phyloP scores from a whole-genome alignment of 768 basidiomycete genomes.

The Kwoniella dendrophila region DNA sequence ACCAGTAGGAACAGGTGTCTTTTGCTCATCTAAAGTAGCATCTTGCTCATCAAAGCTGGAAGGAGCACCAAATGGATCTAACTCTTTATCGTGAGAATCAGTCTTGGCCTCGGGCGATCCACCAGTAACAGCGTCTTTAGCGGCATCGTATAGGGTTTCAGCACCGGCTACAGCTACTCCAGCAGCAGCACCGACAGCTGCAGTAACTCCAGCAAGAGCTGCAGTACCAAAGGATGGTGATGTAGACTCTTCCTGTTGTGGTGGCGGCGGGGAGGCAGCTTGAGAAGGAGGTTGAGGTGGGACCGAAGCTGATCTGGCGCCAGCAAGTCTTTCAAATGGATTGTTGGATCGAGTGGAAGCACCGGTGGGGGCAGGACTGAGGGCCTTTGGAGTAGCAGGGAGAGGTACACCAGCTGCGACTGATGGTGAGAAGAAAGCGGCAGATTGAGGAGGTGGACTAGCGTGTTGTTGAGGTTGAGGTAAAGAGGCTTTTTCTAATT shows the following conservation, averaged over 20 bases:
- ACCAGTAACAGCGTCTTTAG: slow-evolving; percentile 35
- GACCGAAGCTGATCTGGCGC: neutral
- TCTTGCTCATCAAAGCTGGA: neutral
- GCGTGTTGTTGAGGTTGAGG: slow-evolving; percentile 26
- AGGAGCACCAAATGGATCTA: slow-evolving; percentile 34
- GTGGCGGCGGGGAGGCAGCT: slow-evolving; percentile 7
- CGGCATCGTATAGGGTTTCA: slow-evolving; percentile 35
- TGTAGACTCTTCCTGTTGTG: slow-evolving; percentile 12
- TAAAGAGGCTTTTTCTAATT: slow-evolving; percentile 22
- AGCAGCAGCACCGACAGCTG: slow-evolving; percentile 30
- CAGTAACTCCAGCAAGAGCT: slow-evolving; percentile 39
- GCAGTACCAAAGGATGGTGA: slow-evolving; percentile 34
- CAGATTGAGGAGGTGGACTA: slow-evolving; percentile 9
- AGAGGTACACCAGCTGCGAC: slow-evolving; percentile 72
- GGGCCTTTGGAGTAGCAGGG: slow-evolving; percentile 69
- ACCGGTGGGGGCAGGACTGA: slow-evolving; percentile 62
- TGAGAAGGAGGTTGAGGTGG: slow-evolving; percentile 7
- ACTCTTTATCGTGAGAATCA: slow-evolving; percentile 9
- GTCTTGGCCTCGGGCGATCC: slow-evolving; percentile 14
- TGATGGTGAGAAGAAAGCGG: slow-evolving; percentile 34
- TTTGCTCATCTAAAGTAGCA: too few species aligned
- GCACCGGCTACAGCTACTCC: slow-evolving; percentile 38
- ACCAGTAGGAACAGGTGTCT: slow-evolving; percentile 5
- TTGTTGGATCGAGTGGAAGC: slow-evolving; percentile 72
- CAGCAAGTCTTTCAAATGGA: slow-evolving; percentile 71